Percentiles rank a stretch among this genome's conserved stretches.
These are phyloP conservation scores for Lactarius psammicola DNA, from an alignment of 768 basidiomycete species.

Conservation along the genomic window DNA sequence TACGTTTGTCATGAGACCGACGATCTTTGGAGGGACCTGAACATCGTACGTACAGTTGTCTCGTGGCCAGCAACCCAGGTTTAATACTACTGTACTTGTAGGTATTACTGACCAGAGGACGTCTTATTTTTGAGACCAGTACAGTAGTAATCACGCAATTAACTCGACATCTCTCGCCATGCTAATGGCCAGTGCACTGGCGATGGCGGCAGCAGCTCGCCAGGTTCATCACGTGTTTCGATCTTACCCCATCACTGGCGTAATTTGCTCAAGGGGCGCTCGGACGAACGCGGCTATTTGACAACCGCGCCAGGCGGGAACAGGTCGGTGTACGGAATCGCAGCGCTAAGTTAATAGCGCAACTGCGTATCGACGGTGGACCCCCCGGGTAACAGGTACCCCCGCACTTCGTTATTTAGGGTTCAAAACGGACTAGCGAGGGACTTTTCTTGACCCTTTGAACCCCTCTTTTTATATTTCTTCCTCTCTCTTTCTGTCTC, in stretches of 20 bases:
- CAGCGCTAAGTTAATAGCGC: neutral
- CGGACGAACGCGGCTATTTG: neutral
- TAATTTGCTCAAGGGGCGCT: neutral
- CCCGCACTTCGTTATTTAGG: neutral
- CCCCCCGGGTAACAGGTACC: neutral
- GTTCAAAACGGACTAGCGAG: neutral
- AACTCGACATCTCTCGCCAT: neutral
- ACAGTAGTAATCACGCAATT: conserved; percentile 2
- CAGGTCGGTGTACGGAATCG: neutral
- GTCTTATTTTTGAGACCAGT: neutral
- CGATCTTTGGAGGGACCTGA: neutral
- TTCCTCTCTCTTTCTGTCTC: neutral
- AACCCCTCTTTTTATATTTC: neutral
- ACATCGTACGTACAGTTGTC: neutral
- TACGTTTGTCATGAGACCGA: neutral
- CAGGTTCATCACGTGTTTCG: neutral
- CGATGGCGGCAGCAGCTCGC: no score
- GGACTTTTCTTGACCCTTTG: neutral
- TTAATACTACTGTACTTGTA: no score
- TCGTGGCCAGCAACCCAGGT: neutral
- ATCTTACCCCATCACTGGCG: neutral
- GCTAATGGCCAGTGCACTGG: no score
- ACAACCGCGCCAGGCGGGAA: neutral
- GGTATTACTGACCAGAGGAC: neutral
- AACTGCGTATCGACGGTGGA: neutral